Conservation (phyloP, 2,329 filamentous ascomycete genomes). For the Beauveria australis region DNA sequence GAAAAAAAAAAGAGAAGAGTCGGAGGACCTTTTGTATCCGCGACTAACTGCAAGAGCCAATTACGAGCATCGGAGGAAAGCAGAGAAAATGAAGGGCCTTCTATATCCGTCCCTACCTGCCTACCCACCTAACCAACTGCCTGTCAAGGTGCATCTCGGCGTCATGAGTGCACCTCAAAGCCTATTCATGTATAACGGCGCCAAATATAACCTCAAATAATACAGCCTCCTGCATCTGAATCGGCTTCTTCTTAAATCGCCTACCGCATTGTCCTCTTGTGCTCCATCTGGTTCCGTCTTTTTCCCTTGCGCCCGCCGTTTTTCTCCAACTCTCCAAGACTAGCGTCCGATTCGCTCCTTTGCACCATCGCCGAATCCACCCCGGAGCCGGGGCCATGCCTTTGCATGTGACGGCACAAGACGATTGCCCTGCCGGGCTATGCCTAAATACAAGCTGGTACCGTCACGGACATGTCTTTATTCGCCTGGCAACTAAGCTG, state of each 20-base stretch:
- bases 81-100: too few species aligned
- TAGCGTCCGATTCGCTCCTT: slow-evolving; percentile 10
- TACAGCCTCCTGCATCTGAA: not conserved
- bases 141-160: too few species aligned
- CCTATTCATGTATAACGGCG: not conserved
- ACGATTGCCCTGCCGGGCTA: not conserved
- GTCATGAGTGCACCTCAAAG: too few species aligned
- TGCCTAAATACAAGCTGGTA: not conserved
- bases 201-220: not conserved
- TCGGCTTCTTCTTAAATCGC: not conserved
- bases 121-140: too few species aligned
- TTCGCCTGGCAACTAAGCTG: not conserved
- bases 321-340: not conserved
- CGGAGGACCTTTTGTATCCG: not conserved
- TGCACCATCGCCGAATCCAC: slow-evolving; percentile 1
- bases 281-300: slow-evolving; percentile 1
- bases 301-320: not conserved
- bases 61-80: too few species aligned
- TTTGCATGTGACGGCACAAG: slow-evolving; percentile 7
- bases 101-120: too few species aligned
- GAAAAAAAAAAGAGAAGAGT: not conserved
- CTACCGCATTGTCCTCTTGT: slow-evolving; percentile 1
- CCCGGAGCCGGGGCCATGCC: slow-evolving; percentile 1
- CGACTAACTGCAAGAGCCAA: too few species aligned
- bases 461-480: not conserved